Evolutionary conservation across 2,329 filamentous ascomycete species (phyloP), one percentile per base, ranked within the genome.

Genomic region (Hymenoscyphus occultus): DNA sequence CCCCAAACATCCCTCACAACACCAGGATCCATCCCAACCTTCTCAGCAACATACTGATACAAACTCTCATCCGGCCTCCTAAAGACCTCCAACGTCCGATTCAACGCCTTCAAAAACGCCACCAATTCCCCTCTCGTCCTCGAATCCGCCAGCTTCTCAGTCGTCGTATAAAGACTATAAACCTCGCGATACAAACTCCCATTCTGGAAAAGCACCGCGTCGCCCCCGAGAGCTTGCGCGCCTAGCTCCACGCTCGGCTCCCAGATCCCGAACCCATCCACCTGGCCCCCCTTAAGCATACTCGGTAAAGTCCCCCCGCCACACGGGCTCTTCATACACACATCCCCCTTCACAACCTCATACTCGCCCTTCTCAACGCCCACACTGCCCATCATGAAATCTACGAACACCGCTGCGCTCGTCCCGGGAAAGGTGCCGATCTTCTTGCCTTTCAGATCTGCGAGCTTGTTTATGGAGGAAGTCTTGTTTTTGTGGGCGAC

Each of bases 401-500:
- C 31, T 14, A 69, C 63, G 56, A 69, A 69, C 39, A 65, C 64
- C 22, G 19, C 61, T 19, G 67, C 67, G 3, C 45, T 61, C 16
- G 64, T 68, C 3, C 67, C 60, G 2, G 61, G 42, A 10, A 69
- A 59, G 0, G 63, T 65, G 1, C 63, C 65, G 35, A 69, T 54
- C 40, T 56, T 69, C 61, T 69, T 69, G 0, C 67, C 67, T 16
- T 69, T 69, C 61, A 69, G 42, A 57, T 67, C 67, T 3, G 28
- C 28, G 2, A 64, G 19, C 9, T 22, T 59, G 2, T 14, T 64
- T n/a, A 69, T 63, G 5, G 48, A 61, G 4, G 56, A 39, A 16
- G 56, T 57, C 40, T 67, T 67, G 51, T 67, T 69, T 28, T 28
- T 28, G 28, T 28, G 28, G 14, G 65, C 65, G n/a, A 67, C 65